Percentiles rank a stretch among this genome's conserved stretches.
Conservation (phyloP, 352 stramenopile species). For the Pythium insidiosum region DNA sequence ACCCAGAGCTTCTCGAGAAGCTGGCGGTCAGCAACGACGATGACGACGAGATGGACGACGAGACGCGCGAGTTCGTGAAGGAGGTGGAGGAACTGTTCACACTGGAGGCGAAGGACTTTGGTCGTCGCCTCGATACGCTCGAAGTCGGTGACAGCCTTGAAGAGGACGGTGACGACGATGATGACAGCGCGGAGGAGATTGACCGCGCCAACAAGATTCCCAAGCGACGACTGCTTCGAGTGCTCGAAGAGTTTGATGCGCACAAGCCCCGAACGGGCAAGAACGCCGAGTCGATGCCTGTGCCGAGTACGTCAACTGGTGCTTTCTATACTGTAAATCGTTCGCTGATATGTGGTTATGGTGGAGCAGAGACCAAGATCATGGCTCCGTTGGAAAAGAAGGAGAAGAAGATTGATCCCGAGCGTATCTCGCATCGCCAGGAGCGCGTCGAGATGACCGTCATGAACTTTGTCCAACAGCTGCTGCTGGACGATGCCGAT, state of each 20-base stretch:
- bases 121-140: constrained; percentile 11
- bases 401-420: constrained; percentile 42
- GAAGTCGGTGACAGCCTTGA: constrained; percentile 18
- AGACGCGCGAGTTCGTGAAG: constrained; percentile 59
- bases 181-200: constrained; percentile 26
- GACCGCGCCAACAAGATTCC: constrained; percentile 65
- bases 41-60: constrained; percentile 30
- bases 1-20: constrained; percentile 11
- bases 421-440: constrained; percentile 65
- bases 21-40: constrained; percentile 7
- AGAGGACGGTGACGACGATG: constrained; percentile 4
- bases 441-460: constrained; percentile 63
- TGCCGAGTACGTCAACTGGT: constrained; percentile 26
- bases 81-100: constrained; percentile 65
- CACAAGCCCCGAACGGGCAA: constrained; percentile 24
- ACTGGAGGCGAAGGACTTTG: constrained; percentile 50
- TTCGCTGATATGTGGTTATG: too few species aligned
- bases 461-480: constrained; percentile 55
- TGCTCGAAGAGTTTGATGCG: constrained; percentile 54
- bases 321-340: not conserved
- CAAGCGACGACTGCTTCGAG: constrained; percentile 59
- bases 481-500: constrained; percentile 60
- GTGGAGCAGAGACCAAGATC: constrained; percentile 71
- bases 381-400: constrained; percentile 65
- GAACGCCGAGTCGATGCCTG: constrained; percentile 39